phyloP scores from a whole-genome alignment of 805 yeast species.

The Wickerhamomyces alni region DNA sequence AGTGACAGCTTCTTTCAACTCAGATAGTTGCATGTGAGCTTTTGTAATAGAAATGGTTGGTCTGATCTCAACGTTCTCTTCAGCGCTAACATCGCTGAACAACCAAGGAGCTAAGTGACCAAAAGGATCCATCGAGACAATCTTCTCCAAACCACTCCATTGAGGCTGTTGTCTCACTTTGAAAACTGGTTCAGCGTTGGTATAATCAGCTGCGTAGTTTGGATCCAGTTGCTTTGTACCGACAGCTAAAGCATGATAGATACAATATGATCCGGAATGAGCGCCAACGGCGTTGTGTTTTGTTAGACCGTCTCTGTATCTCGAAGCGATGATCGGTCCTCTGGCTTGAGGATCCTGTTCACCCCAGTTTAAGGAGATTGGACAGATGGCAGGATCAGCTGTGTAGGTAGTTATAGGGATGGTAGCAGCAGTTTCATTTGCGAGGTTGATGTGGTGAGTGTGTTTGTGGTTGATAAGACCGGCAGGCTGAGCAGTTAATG shows the following conservation, averaged over 20 bases:
- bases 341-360: conserved; percentile 39
- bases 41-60: conserved; percentile 65
- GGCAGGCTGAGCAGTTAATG: conserved; percentile 10
- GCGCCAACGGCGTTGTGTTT: conserved; percentile 63
- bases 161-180: conserved; percentile 46
- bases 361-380: conserved; percentile 51
- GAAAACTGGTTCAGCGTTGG: conserved; percentile 59
- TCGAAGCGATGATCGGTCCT: conserved; percentile 54
- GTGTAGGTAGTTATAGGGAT: conserved; percentile 49
- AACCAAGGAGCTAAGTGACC: conserved; percentile 64
- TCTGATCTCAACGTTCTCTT: conserved; percentile 48
- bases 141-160: conserved; percentile 51
- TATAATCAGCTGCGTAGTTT: conserved; percentile 50
- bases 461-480: neutral
- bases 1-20: conserved; percentile 49
- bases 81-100: conserved; percentile 36
- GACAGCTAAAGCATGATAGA: conserved; percentile 61
- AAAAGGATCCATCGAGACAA: conserved; percentile 60
- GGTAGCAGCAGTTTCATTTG: conserved; percentile 14
- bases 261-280: conserved; percentile 56
- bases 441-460: conserved; percentile 14
- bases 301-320: conserved; percentile 40
- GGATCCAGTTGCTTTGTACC: conserved; percentile 52
- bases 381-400: conserved; percentile 41
- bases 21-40: conserved; percentile 56